phyloP scores from a whole-genome alignment of 768 basidiomycete genomes.

The Neoboletus magnificus region DNA sequence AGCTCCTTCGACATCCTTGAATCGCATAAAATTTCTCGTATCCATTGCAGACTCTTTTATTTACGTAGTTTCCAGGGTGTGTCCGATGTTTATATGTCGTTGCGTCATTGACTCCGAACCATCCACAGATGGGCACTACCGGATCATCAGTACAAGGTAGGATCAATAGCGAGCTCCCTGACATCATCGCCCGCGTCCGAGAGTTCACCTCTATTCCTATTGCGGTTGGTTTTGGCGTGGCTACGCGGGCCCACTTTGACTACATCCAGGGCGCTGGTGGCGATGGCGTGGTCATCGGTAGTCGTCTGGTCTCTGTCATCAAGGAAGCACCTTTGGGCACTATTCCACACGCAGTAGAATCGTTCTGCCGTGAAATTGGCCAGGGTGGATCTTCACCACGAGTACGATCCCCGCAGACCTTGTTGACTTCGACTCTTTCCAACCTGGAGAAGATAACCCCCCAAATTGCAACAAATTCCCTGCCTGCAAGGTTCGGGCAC shows the following conservation, averaged over 20 bases:
- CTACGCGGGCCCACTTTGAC: slow-evolving; percentile 86
- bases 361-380: slow-evolving; percentile 70
- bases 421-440: neutral
- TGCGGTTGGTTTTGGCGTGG: slow-evolving; percentile 96
- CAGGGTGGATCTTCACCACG: slow-evolving; percentile 35
- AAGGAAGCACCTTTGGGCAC: slow-evolving; percentile 54
- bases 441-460: slow-evolving; percentile 6
- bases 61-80: slow-evolving; percentile 95
- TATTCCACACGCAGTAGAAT: slow-evolving; percentile 55
- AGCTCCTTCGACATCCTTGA: slow-evolving; percentile 86
- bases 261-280: slow-evolving; percentile 84
- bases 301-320: slow-evolving; percentile 77
- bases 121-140: slow-evolving; percentile 89
- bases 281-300: slow-evolving; percentile 93
- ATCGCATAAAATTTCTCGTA: slow-evolving; percentile 86
- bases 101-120: slow-evolving; percentile 1
- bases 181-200: slow-evolving; percentile 80
- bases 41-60: slow-evolving; percentile 97
- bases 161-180: slow-evolving; percentile 76
- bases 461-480: slow-evolving; percentile 38
- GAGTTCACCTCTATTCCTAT: slow-evolving; percentile 76
- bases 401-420: neutral
- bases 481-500: slow-evolving; percentile 87
- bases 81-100: slow-evolving; percentile 7
- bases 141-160: slow-evolving; percentile 76